A percentile compares a stretch with the other conserved stretches of the same genome.
phyloP scores from a whole-genome alignment of 225 moss, liverwort and hornwort genomes.

The Pseudoscleropodium purum region DNA sequence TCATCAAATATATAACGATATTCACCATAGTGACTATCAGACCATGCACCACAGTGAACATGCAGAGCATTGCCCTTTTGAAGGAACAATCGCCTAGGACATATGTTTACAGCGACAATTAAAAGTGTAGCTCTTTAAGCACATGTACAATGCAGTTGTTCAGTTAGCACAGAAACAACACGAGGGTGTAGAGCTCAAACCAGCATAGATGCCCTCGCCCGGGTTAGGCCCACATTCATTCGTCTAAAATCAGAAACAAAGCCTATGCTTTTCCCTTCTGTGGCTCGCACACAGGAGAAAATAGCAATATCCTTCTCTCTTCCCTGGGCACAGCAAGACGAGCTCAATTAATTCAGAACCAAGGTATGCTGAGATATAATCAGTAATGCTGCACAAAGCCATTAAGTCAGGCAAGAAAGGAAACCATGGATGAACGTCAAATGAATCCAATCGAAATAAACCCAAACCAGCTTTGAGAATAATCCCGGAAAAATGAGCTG shows the following conservation, averaged over 20 bases:
- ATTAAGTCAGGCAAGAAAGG: background rate
- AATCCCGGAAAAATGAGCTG: background rate
- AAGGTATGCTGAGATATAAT: background rate
- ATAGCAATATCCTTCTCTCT: slow-evolving; percentile 94
- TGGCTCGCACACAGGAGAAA: slow-evolving; percentile 91
- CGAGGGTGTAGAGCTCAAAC: slow-evolving; percentile 14
- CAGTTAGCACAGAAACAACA: background rate
- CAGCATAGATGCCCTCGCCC: slow-evolving; percentile 96
- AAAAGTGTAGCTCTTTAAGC: background rate
- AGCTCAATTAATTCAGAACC: background rate
- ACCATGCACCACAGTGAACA: background rate
- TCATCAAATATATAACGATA: background rate
- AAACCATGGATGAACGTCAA: background rate
- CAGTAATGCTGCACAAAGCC: background rate
- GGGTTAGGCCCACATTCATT: slow-evolving; percentile 95
- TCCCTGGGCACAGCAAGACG: slow-evolving; percentile 48
- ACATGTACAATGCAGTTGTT: background rate
- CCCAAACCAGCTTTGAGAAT: background rate
- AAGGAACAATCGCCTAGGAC: background rate
- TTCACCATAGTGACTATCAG: background rate
- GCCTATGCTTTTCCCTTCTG: slow-evolving; percentile 77
- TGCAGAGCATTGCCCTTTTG: background rate
- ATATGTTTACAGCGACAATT: background rate
- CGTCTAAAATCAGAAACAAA: slow-evolving; percentile 94
- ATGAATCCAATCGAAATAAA: background rate